These are phyloP conservation scores for Paramecium biaurelia DNA, from an alignment of 73 alveolate species.

Conservation along the genomic window DNA sequence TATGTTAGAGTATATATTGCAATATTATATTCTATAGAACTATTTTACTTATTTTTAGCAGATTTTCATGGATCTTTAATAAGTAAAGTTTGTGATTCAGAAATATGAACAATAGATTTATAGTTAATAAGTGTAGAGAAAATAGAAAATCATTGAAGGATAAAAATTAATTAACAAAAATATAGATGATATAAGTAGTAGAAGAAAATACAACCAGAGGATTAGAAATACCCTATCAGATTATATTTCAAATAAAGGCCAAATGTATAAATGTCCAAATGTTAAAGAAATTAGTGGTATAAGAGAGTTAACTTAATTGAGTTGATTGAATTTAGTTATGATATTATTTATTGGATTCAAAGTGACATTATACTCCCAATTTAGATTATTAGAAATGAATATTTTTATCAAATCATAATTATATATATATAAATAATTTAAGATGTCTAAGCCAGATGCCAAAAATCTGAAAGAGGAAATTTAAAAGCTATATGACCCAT, in stretches of 20 bases:
- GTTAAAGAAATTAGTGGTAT: too few species aligned
- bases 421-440: background rate
- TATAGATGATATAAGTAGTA: constrained; percentile 84
- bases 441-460: background rate
- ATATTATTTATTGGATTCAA: constrained; percentile 79
- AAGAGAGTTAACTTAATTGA: background rate
- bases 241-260: too few species aligned
- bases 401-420: background rate
- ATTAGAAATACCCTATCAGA: constrained; percentile 79
- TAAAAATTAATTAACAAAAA: constrained; percentile 72
- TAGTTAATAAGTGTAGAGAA: constrained; percentile 87
- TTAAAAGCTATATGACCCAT: constrained; percentile 59
- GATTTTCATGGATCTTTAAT: too few species aligned
- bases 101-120: constrained; percentile 81
- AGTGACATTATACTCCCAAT: constrained; percentile 76
- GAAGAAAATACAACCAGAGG: constrained; percentile 93
- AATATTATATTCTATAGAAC: too few species aligned
- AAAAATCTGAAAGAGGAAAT: constrained; percentile 50
- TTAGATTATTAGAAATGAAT: constrained; percentile 46
- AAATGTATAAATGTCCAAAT: too few species aligned
- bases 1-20: too few species aligned
- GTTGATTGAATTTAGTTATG: constrained; percentile 82
- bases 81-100: constrained; percentile 28
- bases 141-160: constrained; percentile 67
- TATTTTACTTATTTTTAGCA: too few species aligned